These are phyloP conservation scores for Moesziomyces globuligerus DNA, from an alignment of 1,284 basidiomycete genomes.

Conservation along the genomic window DNA sequence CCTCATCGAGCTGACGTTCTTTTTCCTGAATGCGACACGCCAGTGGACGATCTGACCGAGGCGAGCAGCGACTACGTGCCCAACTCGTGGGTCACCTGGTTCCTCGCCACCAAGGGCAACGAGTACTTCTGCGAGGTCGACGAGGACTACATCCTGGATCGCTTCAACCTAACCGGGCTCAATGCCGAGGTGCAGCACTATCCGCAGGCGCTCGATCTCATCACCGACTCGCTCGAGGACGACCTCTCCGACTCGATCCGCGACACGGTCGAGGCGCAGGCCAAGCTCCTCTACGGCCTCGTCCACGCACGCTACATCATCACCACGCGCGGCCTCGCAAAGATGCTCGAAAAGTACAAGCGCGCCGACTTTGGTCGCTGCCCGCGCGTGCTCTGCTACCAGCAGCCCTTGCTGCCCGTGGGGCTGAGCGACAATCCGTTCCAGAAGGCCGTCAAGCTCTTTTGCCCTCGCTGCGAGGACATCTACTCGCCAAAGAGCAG, in stretches of 20 bases:
- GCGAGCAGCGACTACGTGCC: slow-evolving; percentile 90
- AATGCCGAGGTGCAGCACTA: slow-evolving; percentile 98
- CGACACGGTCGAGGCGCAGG: slow-evolving; percentile 64
- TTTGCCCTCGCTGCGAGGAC: slow-evolving; percentile 66
- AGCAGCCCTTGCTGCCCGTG: slow-evolving; percentile 63
- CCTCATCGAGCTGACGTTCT: background rate
- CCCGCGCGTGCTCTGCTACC: slow-evolving; percentile 65
- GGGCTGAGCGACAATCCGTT: slow-evolving; percentile 64
- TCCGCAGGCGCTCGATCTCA: slow-evolving; percentile 89
- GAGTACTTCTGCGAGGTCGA: slow-evolving; percentile 99
- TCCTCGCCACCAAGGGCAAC: slow-evolving; percentile 83
- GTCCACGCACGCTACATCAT: slow-evolving; percentile 66
- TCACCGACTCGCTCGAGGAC: slow-evolving; percentile 73
- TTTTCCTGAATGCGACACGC: background rate
- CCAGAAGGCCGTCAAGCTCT: slow-evolving; percentile 66
- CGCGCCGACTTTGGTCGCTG: slow-evolving; percentile 65
- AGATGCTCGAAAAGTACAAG: slow-evolving; percentile 68
- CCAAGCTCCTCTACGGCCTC: slow-evolving; percentile 64
- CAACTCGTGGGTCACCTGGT: slow-evolving; percentile 90
- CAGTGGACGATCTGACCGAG: slow-evolving; percentile 84
- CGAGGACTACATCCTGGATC: slow-evolving; percentile 97
- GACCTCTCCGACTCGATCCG: slow-evolving; percentile 59
- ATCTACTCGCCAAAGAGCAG: slow-evolving; percentile 65
- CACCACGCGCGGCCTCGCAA: slow-evolving; percentile 63
- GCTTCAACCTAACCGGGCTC: slow-evolving; percentile 96